These are phyloP conservation scores for Rubroboletus satanas DNA, from an alignment of 768 basidiomycete species.

Conservation along the genomic window DNA sequence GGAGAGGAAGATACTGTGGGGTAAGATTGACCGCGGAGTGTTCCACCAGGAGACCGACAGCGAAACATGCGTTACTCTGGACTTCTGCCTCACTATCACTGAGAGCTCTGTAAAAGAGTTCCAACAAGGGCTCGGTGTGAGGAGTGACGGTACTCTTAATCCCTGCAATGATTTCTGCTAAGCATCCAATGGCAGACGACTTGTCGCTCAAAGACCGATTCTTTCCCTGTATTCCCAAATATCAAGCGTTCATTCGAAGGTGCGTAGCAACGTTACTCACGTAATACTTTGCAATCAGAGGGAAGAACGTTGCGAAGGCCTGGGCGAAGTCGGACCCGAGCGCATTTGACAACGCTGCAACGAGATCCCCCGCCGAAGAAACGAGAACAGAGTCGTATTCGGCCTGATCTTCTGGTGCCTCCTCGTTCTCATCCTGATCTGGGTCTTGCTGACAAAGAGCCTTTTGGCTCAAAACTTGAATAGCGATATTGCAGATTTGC, in stretches of 20 bases:
- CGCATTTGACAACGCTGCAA: constrained; percentile 79
- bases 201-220: constrained; percentile 86
- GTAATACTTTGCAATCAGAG: constrained; percentile 87
- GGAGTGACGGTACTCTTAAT: constrained; percentile 85
- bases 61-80: constrained; percentile 94
- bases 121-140: constrained; percentile 75
- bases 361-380: constrained; percentile 90
- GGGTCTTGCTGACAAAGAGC: constrained; percentile 96
- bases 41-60: constrained; percentile 86
- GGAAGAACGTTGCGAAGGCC: constrained; percentile 84
- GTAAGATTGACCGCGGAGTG: constrained; percentile 79
- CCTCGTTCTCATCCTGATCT: constrained; percentile 84
- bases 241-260: not conserved
- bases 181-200: constrained; percentile 87
- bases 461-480: constrained; percentile 89
- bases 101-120: constrained; percentile 81
- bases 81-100: constrained; percentile 88
- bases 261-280: constrained; percentile 43
- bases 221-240: constrained; percentile 54
- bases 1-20: constrained; percentile 73
- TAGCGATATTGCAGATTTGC: constrained; percentile 71
- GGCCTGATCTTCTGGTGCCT: constrained; percentile 84
- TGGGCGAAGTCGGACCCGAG: constrained; percentile 82
- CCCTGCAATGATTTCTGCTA: constrained; percentile 93
- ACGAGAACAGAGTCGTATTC: constrained; percentile 97